Evolutionary conservation across 2,329 filamentous ascomycete genomes (phyloP).

Genomic region (Cordyceps cicadae): DNA sequence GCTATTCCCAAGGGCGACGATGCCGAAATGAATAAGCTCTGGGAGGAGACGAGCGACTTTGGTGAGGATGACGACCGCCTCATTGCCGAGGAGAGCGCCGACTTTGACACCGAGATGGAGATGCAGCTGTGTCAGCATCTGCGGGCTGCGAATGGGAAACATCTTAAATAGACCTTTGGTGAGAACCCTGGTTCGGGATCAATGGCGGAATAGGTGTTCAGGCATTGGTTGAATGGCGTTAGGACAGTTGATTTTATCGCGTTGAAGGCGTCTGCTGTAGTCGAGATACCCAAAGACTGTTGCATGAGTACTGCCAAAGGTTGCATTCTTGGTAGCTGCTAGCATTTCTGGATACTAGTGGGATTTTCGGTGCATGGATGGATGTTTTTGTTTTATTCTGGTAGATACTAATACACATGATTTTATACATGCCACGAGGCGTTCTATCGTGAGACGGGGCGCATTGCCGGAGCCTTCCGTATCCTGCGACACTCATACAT

Average conservation of each 20-base stretch:
- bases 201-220: neutral
- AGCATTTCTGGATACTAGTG: neutral
- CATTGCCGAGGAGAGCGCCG: constrained; percentile 61
- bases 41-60: constrained; percentile 80
- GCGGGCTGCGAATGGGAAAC: constrained; percentile 24
- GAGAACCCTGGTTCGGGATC: neutral
- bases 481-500: neutral
- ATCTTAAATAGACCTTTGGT: constrained; percentile 13
- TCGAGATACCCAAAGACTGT: constrained; percentile 5
- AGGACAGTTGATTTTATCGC: constrained; percentile 7
- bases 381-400: constrained; percentile 7
- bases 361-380: neutral
- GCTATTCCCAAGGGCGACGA: constrained; percentile 58
- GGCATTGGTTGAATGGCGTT: constrained; percentile 25
- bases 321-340: neutral
- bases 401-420: constrained; percentile 26
- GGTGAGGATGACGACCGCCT: constrained; percentile 78
- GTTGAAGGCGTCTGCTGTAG: constrained; percentile 2
- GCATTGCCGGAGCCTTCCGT: neutral
- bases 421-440: constrained; percentile 15
- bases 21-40: constrained; percentile 68
- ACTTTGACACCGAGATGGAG: constrained; percentile 36
- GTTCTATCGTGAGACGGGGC: constrained; percentile 6
- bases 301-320: neutral
- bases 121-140: constrained; percentile 33